A percentile compares a stretch with the other conserved stretches of the same genome.
Conservation (phyloP, 2,329 filamentous ascomycete genomes). For the Fusarium setosum region DNA sequence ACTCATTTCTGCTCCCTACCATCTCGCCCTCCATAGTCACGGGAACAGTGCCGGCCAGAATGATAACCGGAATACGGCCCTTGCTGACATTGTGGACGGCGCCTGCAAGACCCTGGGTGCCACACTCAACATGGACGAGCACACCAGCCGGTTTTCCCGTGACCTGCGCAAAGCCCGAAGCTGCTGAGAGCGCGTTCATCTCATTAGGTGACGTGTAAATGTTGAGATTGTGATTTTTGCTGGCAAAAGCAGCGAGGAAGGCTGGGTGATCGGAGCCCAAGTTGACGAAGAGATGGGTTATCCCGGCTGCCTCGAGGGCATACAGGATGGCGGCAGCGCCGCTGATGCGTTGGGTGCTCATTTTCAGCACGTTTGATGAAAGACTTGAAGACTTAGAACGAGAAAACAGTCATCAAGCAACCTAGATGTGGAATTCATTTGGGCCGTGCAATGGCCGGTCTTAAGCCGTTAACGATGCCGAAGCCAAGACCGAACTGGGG, state of each 20-base stretch:
- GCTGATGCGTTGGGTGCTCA: not conserved
- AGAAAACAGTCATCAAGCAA: no score
- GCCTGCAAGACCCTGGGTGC: constrained; percentile 40
- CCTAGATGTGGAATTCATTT: no score
- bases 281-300: constrained; percentile 64
- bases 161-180: constrained; percentile 43
- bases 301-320: constrained; percentile 65
- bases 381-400: no score
- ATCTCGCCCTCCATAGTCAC: constrained; percentile 51
- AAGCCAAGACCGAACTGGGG: not conserved
- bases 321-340: not conserved
- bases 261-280: constrained; percentile 60
- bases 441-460: not conserved
- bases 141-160: constrained; percentile 31
- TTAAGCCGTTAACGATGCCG: not conserved
- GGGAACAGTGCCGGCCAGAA: constrained; percentile 58
- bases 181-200: constrained; percentile 41
- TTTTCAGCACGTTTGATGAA: not conserved
- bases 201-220: constrained; percentile 48
- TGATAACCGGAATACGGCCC: constrained; percentile 47
- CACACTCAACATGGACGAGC: constrained; percentile 43
- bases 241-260: constrained; percentile 44
- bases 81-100: constrained; percentile 44
- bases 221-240: constrained; percentile 37
- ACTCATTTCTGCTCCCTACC: constrained; percentile 16